These are phyloP conservation scores for Craterostigma plantagineum DNA, from an alignment of 257 asterid genomes.

Conservation along the genomic window DNA sequence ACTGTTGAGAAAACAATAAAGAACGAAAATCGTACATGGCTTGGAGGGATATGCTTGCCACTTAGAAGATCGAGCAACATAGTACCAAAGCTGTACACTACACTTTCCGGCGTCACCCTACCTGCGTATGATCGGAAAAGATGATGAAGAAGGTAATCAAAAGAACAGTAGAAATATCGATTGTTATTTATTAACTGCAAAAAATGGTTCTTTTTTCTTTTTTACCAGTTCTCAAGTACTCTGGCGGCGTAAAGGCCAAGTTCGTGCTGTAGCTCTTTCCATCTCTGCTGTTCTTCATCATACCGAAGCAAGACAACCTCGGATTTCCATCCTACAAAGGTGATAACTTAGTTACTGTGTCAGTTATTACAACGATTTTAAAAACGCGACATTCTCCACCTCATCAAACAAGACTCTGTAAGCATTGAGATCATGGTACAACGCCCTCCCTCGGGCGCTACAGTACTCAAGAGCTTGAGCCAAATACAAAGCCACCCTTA, in stretches of 20 bases:
- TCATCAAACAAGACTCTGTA: constrained; percentile 49
- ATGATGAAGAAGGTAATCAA: no score
- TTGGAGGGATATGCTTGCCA: constrained; percentile 60
- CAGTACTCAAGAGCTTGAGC: constrained; percentile 55
- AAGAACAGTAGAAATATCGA: no score
- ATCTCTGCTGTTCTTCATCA: constrained; percentile 53
- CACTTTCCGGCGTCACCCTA: constrained; percentile 49
- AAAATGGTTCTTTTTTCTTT: not conserved
- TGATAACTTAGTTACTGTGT: not conserved
- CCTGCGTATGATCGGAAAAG: constrained; percentile 18
- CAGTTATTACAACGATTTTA: not conserved
- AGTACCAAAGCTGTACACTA: constrained; percentile 50
- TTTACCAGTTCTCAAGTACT: constrained; percentile 48
- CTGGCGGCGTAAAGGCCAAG: constrained; percentile 58
- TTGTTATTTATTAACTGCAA: no score
- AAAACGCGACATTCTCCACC: constrained; percentile 15
- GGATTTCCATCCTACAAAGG: constrained; percentile 36
- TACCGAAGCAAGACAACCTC: constrained; percentile 48
- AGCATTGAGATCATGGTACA: constrained; percentile 53
- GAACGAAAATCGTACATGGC: constrained; percentile 23
- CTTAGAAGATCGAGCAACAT: constrained; percentile 57
- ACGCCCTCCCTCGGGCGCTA: constrained; percentile 28
- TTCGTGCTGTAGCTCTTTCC: constrained; percentile 59
- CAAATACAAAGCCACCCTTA: constrained; percentile 36
- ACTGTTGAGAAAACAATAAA: no score